A percentile compares a stretch with the other conserved stretches of the same genome.
phyloP scores from a whole-genome alignment of 1,139 yeast genomes.

The Saccharomyces hybrid region DNA sequence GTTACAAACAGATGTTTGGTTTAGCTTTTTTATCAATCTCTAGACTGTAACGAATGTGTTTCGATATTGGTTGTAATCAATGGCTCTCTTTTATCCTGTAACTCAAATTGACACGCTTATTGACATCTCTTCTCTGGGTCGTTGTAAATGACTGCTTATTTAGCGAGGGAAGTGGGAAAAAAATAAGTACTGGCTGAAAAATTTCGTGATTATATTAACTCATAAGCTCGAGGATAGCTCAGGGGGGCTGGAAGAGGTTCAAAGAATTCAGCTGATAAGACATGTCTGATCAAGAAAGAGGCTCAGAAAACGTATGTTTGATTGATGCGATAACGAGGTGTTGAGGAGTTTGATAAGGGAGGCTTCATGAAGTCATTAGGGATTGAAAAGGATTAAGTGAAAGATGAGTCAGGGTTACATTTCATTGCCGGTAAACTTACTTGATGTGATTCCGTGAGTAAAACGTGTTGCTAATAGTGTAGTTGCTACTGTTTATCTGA shows the following conservation, averaged over 20 bases:
- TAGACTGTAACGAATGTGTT: no score
- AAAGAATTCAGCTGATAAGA: neutral
- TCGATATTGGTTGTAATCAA: no score
- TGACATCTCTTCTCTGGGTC: neutral
- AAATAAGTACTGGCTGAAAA: neutral
- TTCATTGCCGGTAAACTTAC: neutral
- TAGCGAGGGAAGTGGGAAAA: neutral
- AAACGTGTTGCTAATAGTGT: neutral
- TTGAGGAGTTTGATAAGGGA: neutral
- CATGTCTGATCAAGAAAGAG: neutral
- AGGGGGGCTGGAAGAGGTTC: neutral
- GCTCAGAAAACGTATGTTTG: neutral
- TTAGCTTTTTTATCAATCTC: no score
- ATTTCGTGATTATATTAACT: neutral
- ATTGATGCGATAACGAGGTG: conserved; percentile 5
- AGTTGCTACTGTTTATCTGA: neutral
- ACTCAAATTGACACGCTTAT: no score
- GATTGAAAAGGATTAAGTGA: neutral
- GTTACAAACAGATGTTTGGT: neutral
- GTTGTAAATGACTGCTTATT: neutral
- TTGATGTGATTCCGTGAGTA: neutral
- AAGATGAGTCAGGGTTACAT: neutral
- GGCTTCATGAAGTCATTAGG: neutral
- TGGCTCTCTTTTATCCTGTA: no score
- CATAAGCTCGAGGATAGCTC: neutral